Evolutionary conservation across 1,139 yeast species (phyloP), one percentile per base, ranked within the genome.

Genomic region (Hemisphaericaspora subhashii): DNA sequence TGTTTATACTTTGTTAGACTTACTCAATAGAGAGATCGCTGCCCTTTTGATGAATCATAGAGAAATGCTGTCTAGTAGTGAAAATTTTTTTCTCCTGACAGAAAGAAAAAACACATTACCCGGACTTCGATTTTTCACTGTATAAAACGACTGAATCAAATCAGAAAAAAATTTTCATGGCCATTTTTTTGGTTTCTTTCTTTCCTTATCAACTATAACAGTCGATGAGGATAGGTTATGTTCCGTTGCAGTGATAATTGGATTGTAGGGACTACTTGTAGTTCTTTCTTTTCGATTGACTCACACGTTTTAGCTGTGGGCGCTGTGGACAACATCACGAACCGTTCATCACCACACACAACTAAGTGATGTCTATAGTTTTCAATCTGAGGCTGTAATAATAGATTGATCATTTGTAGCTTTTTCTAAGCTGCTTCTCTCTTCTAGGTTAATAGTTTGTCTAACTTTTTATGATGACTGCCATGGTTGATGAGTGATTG

Each of bases 201-300:
- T 33, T 38, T 63, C 69, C 50, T 60, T 51, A 73, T 74, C 83
- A 78, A 78, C 83, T 78, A 78, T 73, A 68, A 66, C 83, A 78
- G 80, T 74, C 83, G 64, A 74, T 77, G 83, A 78, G 57, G 83
- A 77, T 58, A 58, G 79, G 74, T 65, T 68, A 60, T 50, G 68
- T 62, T 63, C 77, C 74, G 72, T 64, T 68, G 56, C 74, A 72
- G 78, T 55, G 52, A 54, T 37, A 35, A 26, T 33, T 37, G 37
- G 46, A 40, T 34, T 35, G 25, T 21, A 30, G 25, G 36, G 33
- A 21, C 27, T 24, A 24, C 16, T 36, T 39, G 20, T 23, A 29
- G 34, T 15, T 35, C 20, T 40, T 38, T 37, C 18, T 30, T 28
- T 29, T 35, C 30, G 30, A 31, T 37, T 39, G 47, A 47, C 59